Conservation (phyloP, 768 basidiomycete species). For the Collybia mongolica region DNA sequence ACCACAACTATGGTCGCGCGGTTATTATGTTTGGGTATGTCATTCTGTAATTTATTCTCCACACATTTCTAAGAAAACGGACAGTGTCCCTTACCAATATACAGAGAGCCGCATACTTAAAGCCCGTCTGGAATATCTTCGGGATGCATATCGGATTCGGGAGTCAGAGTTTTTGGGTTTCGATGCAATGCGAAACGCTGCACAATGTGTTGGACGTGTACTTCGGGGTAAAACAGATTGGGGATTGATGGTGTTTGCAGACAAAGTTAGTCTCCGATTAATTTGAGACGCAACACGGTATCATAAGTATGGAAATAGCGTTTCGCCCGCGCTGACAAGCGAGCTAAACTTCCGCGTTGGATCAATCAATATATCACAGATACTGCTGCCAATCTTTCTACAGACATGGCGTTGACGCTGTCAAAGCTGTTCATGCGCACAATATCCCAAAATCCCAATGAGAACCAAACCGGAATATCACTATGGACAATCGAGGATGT, state of each 20-base stretch:
- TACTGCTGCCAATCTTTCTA: constrained; percentile 94
- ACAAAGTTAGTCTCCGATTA: constrained; percentile 65
- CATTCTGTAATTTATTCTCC: not conserved
- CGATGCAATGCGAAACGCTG: constrained; percentile 99
- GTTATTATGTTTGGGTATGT: constrained; percentile 98
- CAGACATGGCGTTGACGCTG: constrained; percentile 93
- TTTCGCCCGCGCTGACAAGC: constrained; percentile 89
- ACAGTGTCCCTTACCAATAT: constrained; percentile 93
- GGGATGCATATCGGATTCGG: constrained; percentile 97
- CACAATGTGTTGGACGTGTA: constrained; percentile 98
- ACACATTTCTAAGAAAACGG: constrained; percentile 8
- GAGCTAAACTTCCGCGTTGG: constrained; percentile 96
- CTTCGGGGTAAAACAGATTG: constrained; percentile 98
- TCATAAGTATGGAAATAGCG: constrained; percentile 45
- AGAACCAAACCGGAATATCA: constrained; percentile 92
- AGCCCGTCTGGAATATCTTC: constrained; percentile 93
- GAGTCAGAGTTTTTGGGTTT: constrained; percentile 99
- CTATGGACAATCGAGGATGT: constrained; percentile 95
- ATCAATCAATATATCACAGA: constrained; percentile 99
- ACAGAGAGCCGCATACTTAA: constrained; percentile 97
- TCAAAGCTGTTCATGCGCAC: constrained; percentile 97
- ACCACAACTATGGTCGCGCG: constrained; percentile 98
- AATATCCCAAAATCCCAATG: constrained; percentile 98
- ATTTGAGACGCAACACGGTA: too few relatives aligned
- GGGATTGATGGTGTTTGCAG: constrained; percentile 99